A percentile compares a stretch with the other conserved stretches of the same genome.
Conservation (phyloP, 148 eudicot genomes). For the Cornus kousa region DNA sequence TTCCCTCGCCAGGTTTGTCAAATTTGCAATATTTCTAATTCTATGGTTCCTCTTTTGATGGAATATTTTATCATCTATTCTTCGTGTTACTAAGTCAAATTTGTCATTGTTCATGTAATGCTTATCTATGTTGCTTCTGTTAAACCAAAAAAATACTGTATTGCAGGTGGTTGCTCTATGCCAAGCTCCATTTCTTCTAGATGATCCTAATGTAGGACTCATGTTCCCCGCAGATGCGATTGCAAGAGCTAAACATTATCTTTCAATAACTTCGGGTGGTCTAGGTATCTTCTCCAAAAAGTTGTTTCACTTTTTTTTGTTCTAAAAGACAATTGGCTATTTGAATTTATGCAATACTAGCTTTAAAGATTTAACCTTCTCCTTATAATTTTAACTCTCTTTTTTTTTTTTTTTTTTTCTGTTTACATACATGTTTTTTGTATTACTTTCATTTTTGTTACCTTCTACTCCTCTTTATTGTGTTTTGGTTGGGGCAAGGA, state of each 20-base stretch:
- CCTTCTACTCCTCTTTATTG: background rate
- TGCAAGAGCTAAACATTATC: conserved; percentile 90
- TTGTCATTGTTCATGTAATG: background rate
- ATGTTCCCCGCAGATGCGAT: conserved; percentile 96
- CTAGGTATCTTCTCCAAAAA: conserved; percentile 52
- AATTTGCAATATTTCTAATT: conserved; percentile 7
- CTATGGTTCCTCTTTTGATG: background rate
- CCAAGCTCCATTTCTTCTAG: conserved; percentile 98
- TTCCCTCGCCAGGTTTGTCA: conserved; percentile 89
- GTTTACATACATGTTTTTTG: background rate
- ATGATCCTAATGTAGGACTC: conserved; percentile 95
- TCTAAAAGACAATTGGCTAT: background rate
- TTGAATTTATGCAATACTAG: background rate
- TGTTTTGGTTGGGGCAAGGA: no score
- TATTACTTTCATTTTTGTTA: background rate
- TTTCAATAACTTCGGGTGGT: conserved; percentile 83
- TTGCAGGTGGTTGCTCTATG: conserved; percentile 94
- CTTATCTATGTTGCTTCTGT: conserved; percentile 3
- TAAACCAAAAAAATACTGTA: conserved; percentile 13
- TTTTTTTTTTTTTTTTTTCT: background rate
- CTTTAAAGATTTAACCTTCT: background rate
- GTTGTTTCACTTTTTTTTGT: background rate
- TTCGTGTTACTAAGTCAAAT: background rate
- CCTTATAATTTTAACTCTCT: background rate
- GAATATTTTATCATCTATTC: background rate